Base-by-base conservation (phyloP, 2,329 filamentous ascomycete species). In the Aureobasidium sp. region DNA sequence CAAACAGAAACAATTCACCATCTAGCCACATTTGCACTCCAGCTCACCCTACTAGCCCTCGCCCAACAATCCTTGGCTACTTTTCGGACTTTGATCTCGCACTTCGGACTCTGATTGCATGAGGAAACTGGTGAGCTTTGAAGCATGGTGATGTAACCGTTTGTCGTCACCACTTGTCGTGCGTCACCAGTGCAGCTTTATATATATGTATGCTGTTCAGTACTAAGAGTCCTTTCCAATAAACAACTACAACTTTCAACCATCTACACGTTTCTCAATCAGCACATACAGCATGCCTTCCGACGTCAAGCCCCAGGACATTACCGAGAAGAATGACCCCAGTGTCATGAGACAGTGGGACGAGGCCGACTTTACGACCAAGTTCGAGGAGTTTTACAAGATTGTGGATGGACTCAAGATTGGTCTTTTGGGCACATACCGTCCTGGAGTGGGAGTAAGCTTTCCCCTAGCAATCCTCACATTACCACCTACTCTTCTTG, bases 261-360 rank as follows among this genome's bases (percentile, higher is more conserved):
- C 14, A 41, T 25, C 31, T 27, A 42, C 8, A 14, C 25, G 8
- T 8, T 51, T 51, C 36, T 1, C 7, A 44, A 47, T 36, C n/a
- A 49, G 36, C 63, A 44, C 22, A 1, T 25, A 69, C 71, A 78
- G 70, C 27, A 81, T 81, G 79, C 77, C 78, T 47, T 76, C 79
- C 58, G 62, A 67, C 63, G 69, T 79, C 47, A 77, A 70, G 47
- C 52, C 67, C 22, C 64, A 68, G 62, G 77, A 80, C 64, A 67
- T 80, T 67, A 70, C 73, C 64, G 74, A 76, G 45, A 66, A 76
- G 63, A 76, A 70, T 49, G 79, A 81, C 66, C 78, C 79, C 29
- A 76, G 76, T 2, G 76, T 80, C 62, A 65, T 74, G n/a, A 81
- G 79, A 68, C 79, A 81, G 68, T 79, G 74, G 59, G 79, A 81